Evolutionary conservation across 805 yeast genomes (phyloP).

Genomic region (Monosporozyma solicola): DNA sequence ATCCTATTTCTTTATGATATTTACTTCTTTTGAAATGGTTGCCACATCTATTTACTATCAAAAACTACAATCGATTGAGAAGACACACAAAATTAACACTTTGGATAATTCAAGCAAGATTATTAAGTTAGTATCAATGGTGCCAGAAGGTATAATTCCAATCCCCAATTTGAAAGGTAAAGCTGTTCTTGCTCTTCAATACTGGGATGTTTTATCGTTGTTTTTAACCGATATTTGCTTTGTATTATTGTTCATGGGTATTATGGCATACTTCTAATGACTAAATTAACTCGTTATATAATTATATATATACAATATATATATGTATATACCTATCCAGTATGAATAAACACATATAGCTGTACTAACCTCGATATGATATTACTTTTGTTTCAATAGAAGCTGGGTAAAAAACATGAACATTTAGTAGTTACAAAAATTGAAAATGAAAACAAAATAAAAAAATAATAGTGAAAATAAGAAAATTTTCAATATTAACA

Average conservation of each 20-base stretch:
- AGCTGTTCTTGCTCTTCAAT: constrained; percentile 19
- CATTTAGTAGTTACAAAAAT: background rate
- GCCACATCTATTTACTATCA: constrained; percentile 28
- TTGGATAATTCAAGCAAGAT: constrained; percentile 23
- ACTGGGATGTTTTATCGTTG: constrained; percentile 29
- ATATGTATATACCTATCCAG: background rate
- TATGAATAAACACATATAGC: too few species aligned
- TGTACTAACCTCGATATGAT: background rate
- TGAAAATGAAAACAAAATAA: background rate
- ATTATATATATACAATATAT: background rate
- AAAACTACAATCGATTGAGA: constrained; percentile 20
- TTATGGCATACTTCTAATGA: constrained; percentile 15
- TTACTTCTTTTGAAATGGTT: constrained; percentile 28
- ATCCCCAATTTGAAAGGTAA: constrained; percentile 23
- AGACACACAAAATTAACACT: constrained; percentile 18
- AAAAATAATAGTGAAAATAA: background rate
- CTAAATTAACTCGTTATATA: background rate
- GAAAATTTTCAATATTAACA: constrained; percentile 1
- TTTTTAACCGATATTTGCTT: constrained; percentile 28
- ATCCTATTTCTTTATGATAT: constrained; percentile 28
- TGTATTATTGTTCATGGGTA: constrained; percentile 24
- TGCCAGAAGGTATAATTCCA: constrained; percentile 30
- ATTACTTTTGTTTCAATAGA: background rate
- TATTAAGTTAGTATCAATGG: constrained; percentile 21
- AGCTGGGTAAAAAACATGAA: background rate